Evolutionary conservation across 495 filamentous ascomycete genomes (phyloP), one percentile per base, ranked within the genome.

Genomic region (Podospora anserina): DNA sequence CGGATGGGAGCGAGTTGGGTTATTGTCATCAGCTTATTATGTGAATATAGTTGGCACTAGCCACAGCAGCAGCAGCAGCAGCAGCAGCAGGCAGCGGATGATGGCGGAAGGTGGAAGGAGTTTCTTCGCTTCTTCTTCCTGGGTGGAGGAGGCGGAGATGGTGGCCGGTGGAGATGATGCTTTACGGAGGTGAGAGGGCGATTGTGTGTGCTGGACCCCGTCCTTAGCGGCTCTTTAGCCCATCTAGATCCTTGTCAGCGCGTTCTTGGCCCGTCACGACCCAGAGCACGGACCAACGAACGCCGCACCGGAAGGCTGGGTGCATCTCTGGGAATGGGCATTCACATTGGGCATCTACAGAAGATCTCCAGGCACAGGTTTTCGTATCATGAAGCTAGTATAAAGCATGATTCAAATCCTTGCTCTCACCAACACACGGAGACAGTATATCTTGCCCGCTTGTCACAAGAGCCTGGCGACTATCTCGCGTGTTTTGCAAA

Each of bases 141-240:
- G 54, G 54, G 54, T 20, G 55, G 23, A 26, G 55, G 16, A 19
- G 55, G 55, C n/a, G 55, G 23, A 26, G 55, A 58, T 9, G 55
- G 55, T 26, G n/a, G 55, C 55, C 55, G 55, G 55, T 58, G 55
- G 55, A 58, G 55, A 58, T 58, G 55, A 58, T 58, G 55, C 55
- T 58, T 58, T 58, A 4, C 55, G 55, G 55, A 58, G 55, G n/a
- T 58, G 55, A 20, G 54, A 56, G 55, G 55, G 55, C 55, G 55
- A 58, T 58, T 58, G 55, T 58, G 55, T 58, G 30, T 32, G 30
- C n/a, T 19, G 11, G 55, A 26, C n/a, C n/a, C n/a, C n/a, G 13
- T 58, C 55, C 6, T 58, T 58, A 26, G 55, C 55, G 55, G 55
- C 55, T 58, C 55, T 26, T 18, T 58, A 26, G 55, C 55, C 55